Conservation (phyloP, 116 monocot species). For the Iris pallida region DNA sequence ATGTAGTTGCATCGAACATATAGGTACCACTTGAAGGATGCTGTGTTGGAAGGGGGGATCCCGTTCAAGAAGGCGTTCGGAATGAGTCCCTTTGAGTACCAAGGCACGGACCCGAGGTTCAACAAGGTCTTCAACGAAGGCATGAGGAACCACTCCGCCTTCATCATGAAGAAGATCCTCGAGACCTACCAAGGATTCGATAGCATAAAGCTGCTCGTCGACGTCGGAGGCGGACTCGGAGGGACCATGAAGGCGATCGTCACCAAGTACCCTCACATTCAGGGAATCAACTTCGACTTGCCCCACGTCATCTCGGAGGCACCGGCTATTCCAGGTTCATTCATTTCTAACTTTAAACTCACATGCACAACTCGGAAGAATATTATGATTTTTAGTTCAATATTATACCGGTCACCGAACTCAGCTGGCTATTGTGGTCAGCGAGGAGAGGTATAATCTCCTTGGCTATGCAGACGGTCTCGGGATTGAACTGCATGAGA, state of each 20-base stretch:
- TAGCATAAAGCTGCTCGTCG: not conserved
- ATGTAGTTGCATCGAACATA: not conserved
- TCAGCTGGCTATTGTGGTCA: no score
- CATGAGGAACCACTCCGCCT: conserved; percentile 19
- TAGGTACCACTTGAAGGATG: conserved; percentile 26
- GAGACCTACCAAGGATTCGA: conserved; percentile 15
- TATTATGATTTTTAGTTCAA: not conserved
- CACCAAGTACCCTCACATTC: conserved; percentile 11
- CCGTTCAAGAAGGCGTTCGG: conserved; percentile 2
- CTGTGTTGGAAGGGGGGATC: conserved; percentile 15
- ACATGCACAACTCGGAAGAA: no score
- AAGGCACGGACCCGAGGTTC: conserved; percentile 12
- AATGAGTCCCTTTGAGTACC: conserved; percentile 11
- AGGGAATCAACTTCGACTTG: conserved; percentile 20
- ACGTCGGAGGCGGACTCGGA: conserved; percentile 20
- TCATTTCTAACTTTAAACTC: not conserved
- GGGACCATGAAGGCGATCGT: conserved; percentile 15
- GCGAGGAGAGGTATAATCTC: no score
- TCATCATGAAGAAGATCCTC: conserved; percentile 18
- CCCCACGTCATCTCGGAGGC: conserved; percentile 20
- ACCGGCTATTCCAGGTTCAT: conserved; percentile 10
- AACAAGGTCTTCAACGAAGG: conserved; percentile 21
- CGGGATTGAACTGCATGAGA: no score
- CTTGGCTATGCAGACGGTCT: no score
- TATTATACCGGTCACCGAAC: no score